Conservation (phyloP, 2,329 filamentous ascomycete species). For the Dactylonectria macrodidyma region DNA sequence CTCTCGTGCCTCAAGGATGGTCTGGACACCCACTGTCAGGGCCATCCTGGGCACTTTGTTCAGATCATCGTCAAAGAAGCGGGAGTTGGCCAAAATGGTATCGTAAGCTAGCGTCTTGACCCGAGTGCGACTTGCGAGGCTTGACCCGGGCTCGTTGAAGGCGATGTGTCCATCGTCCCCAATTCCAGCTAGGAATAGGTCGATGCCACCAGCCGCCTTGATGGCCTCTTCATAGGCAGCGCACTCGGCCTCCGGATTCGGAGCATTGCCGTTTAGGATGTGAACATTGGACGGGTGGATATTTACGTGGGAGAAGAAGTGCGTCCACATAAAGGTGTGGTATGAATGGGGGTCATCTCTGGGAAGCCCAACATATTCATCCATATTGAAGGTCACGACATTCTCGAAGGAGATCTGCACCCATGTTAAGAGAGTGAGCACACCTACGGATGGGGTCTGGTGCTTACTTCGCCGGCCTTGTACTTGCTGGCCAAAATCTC, state of each 20-base stretch:
- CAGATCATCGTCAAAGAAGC: slow-evolving; percentile 85
- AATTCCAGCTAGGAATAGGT: slow-evolving; percentile 88
- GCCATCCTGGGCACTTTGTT: slow-evolving; percentile 84
- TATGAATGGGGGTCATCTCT: slow-evolving; percentile 89
- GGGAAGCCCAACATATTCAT: slow-evolving; percentile 89
- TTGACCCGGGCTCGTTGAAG: slow-evolving; percentile 91
- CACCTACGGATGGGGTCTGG: slow-evolving; percentile 33
- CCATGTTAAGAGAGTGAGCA: slow-evolving; percentile 10
- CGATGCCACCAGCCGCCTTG: slow-evolving; percentile 81
- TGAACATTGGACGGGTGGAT: slow-evolving; percentile 87
- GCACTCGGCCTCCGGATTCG: slow-evolving; percentile 83
- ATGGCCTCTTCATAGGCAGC: slow-evolving; percentile 86
- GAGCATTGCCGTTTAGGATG: slow-evolving; percentile 86
- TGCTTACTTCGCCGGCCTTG: slow-evolving; percentile 73
- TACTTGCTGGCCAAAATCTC: slow-evolving; percentile 79
- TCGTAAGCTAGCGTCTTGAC: slow-evolving; percentile 92
- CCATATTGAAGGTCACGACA: slow-evolving; percentile 96
- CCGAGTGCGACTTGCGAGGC: slow-evolving; percentile 81
- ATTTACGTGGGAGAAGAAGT: slow-evolving; percentile 90
- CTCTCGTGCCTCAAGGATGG: slow-evolving; percentile 84
- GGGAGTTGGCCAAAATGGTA: slow-evolving; percentile 87
- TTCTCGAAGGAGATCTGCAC: slow-evolving; percentile 84
- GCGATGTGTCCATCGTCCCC: slow-evolving; percentile 91
- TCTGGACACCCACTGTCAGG: slow-evolving; percentile 87
- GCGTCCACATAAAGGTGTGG: slow-evolving; percentile 93